A percentile compares a stretch with the other conserved stretches of the same genome.
Conservation (phyloP, 73 alveolate genomes). For the Tetrahymena elliotti region DNA sequence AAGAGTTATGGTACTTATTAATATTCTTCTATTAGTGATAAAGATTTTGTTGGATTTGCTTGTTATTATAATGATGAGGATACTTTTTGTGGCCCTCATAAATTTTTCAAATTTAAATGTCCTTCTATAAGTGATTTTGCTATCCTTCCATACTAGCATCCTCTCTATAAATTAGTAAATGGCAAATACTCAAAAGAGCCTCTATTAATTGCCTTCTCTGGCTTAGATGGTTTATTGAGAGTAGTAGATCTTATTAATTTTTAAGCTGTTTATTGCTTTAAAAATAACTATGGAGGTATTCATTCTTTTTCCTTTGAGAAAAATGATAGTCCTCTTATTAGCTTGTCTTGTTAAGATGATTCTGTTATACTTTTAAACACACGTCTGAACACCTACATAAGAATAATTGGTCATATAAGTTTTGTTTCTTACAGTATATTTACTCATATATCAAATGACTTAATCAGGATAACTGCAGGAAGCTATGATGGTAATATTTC, state of each 20-base stretch:
- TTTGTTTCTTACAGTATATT: neutral
- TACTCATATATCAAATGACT: neutral
- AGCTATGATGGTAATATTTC: neutral
- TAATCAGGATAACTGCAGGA: neutral
- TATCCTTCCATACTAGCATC: neutral
- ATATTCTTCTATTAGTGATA: neutral
- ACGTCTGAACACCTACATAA: neutral
- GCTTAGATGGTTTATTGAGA: neutral
- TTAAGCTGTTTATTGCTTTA: neutral
- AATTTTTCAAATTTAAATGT: neutral
- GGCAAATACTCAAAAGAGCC: neutral
- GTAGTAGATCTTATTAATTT: neutral
- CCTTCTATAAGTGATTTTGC: neutral
- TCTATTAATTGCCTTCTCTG: neutral
- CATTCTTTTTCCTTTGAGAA: neutral
- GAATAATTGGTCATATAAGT: neutral
- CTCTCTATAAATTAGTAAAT: neutral
- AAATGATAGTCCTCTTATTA: neutral
- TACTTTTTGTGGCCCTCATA: neutral
- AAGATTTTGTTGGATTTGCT: neutral
- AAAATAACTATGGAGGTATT: neutral
- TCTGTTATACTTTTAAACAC: neutral
- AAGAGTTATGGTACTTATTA: neutral
- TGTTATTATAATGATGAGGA: neutral
- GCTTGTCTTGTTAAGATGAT: neutral